phyloP scores from a whole-genome alignment of 345 rosid genomes.

The Draba incana region DNA sequence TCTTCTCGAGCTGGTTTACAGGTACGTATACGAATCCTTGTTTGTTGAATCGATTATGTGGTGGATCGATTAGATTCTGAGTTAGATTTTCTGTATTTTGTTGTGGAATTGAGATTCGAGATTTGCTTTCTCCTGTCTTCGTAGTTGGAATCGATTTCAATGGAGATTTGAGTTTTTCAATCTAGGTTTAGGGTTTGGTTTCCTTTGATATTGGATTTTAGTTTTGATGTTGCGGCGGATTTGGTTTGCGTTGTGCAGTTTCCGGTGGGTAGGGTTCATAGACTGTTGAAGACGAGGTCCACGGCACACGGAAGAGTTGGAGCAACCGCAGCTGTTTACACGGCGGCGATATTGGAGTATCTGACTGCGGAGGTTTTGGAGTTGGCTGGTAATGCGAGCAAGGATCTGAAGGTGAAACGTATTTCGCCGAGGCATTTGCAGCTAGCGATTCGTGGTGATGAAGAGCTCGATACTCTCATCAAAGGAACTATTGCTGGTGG shows the following conservation, averaged over 20 bases:
- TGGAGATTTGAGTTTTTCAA: not conserved
- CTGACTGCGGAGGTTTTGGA: slow-evolving; percentile 73
- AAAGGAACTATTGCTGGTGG: slow-evolving; percentile 78
- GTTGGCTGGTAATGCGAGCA: slow-evolving; percentile 74
- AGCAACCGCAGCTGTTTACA: slow-evolving; percentile 78
- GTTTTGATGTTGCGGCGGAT: not conserved
- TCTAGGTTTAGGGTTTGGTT: not conserved
- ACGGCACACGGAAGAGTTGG: slow-evolving; percentile 75
- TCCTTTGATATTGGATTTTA: too few species aligned
- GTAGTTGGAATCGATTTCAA: not conserved
- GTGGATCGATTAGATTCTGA: slow-evolving; percentile 30
- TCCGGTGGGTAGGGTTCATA: slow-evolving; percentile 72
- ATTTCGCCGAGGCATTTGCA: slow-evolving; percentile 72
- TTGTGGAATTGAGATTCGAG: slow-evolving; percentile 7
- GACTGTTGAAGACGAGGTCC: slow-evolving; percentile 61
- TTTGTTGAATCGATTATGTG: not conserved
- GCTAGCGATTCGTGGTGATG: slow-evolving; percentile 74
- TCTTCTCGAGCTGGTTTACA: slow-evolving; percentile 87
- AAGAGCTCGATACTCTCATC: slow-evolving; percentile 73
- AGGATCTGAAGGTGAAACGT: slow-evolving; percentile 76
- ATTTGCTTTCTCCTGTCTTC: not conserved
- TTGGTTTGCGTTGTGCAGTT: slow-evolving; percentile 41
- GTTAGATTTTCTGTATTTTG: slow-evolving; percentile 3
- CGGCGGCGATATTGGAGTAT: slow-evolving; percentile 69
- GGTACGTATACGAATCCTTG: slow-evolving; percentile 36